Percentiles rank a stretch among this genome's conserved stretches.
phyloP scores from a whole-genome alignment of 2,329 filamentous ascomycete genomes.

The Aureobasidium sp. region DNA sequence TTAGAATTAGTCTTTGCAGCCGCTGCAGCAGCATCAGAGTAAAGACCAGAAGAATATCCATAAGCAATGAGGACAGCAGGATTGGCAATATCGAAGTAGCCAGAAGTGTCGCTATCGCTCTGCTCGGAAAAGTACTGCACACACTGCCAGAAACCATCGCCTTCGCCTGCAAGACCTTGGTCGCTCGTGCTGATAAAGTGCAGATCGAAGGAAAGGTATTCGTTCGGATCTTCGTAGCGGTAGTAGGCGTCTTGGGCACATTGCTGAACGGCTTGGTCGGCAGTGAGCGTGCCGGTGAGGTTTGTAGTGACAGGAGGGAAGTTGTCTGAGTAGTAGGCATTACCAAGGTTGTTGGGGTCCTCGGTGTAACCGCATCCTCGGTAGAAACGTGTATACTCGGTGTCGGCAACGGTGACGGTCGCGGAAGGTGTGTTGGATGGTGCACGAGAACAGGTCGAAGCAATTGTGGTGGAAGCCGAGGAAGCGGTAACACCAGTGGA shows the following conservation, averaged over 20 bases:
- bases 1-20: neutral
- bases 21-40: neutral
- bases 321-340: constrained; percentile 3
- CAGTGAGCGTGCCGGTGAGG: neutral
- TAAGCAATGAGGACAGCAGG: neutral
- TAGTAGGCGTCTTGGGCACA: neutral
- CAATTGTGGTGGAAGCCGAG: neutral
- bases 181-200: constrained; percentile 3
- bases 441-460: neutral
- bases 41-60: neutral
- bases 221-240: neutral
- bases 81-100: neutral
- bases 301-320: neutral
- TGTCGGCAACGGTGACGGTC: neutral
- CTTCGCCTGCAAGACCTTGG: neutral
- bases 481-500: neutral
- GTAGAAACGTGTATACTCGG: constrained; percentile 1
- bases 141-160: neutral
- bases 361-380: constrained; percentile 6
- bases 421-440: neutral
- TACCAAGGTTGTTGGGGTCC: constrained; percentile 1
- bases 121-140: constrained; percentile 8
- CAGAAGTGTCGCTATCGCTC: neutral
- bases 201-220: constrained; percentile 7
- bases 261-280: neutral